Evolutionary conservation across 345 rosid genomes (phyloP), one percentile per base, ranked within the genome.

Genomic region (Eucalyptus viminalis): DNA sequence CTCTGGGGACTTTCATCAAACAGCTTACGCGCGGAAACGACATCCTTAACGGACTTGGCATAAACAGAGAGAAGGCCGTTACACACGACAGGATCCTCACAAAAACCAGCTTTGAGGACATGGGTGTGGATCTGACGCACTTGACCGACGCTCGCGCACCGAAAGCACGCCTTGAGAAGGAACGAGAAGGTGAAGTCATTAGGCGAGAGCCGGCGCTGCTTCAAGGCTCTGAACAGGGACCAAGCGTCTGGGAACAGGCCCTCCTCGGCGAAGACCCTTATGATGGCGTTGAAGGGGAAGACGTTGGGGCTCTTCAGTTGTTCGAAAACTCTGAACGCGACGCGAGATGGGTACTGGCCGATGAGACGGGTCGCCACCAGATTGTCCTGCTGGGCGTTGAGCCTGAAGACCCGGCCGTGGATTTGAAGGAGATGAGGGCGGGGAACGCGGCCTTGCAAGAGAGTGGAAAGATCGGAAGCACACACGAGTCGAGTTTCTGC

Each of bases 261-360:
- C 87, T 90, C 89, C 27, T 90, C 87, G 49, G 91, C 93, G 4
- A 89, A 88, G 88, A 91, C 91, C 90, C 93, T 92, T 86, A 93
- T 90, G 53, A 93, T 92, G 91, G 94, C 93, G 85, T 93, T 93
- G 91, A 88, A 93, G 4, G 94, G 94, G 90, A 92, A 93, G 86
- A 93, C 89, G 80, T 91, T 93, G 89, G 94, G 94, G 22, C 29
- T 51, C 45, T 60, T 81, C 8, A 93, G 90, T 7, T 88, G 93
- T 45, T 58, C 27, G 80, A 93, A 93, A 24, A 92, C 90, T n/a
- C 45, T 62, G 90, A 91, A 90, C 60, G 93, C 89, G 4, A 81
- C 1, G 19, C 3, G 50, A 45, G 92, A 37, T 49, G 94, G 91
- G 90, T 91, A 92, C 4, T 90, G 94, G 80, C 92, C 92, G 81